Evolutionary conservation across 768 basidiomycete species (phyloP), one percentile per base, ranked within the genome.

Genomic region (Lentinus brumalis): DNA sequence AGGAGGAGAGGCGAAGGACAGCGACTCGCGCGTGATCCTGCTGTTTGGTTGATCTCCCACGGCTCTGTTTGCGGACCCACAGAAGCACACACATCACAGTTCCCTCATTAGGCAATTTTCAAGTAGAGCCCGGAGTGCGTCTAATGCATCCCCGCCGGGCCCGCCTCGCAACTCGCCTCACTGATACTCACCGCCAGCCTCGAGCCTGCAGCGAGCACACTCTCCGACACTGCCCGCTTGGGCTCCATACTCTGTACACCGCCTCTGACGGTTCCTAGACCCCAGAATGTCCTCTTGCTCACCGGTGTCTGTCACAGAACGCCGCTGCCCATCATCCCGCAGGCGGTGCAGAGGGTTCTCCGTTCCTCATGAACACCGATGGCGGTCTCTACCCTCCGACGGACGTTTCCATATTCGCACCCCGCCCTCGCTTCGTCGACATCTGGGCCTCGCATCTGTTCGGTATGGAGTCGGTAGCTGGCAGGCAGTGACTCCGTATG

Each of bases 11-110:
- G 44, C 15, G 57, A 21, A 30, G 16, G n/a, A 26, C 10, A 15
- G 49, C 39, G 32, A 9, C 39, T 44, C 40, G 35, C 35, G 35
- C 35, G 54, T 52, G 51, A 39, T 44, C 55, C 26, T 5, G 21
- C 21, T 49, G 14, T 30, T 49, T 49, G 46, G 26, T n/a, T 14
- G 16, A 12, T 8, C 50, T 60, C 52, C 52, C 52, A 53, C 53
- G 53, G 5, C 15, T 21, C 31, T n/a, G 21, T 18, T n/a, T 39
- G 35, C 39, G 53, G 53, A 55, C 53, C 53, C 53, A 55, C 50
- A 52, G 16, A 52, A 16, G 32, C 50, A 52, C 53, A 55, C 53
- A 54, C 40, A 21, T 29, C 40, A 55, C 3, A 45, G n/a, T 30
- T 31, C 12, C 40, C 29, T 32, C 4, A 44, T 45, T 15, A 11